Conservation (phyloP, 2,329 filamentous ascomycete species). For the Coniosporium uncinatum region DNA sequence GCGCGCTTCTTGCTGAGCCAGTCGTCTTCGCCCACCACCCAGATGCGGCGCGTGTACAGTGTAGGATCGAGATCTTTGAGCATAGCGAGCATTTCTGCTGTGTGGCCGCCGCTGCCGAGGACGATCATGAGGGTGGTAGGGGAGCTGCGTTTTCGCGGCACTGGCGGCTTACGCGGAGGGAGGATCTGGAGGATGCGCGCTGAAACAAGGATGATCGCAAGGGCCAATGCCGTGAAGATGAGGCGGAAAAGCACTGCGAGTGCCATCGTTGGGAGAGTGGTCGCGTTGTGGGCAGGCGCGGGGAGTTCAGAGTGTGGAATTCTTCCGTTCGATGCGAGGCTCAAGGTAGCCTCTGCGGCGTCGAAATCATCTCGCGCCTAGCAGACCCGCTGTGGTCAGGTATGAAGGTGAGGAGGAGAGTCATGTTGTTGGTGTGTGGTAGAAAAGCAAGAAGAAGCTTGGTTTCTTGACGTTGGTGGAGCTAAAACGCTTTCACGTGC, state of each 20-base stretch:
- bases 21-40: constrained; percentile 76
- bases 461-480: background rate
- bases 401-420: background rate
- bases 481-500: background rate
- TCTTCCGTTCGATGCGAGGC: no score
- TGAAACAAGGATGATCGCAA: constrained; percentile 21
- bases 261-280: background rate
- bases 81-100: constrained; percentile 89
- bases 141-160: constrained; percentile 15
- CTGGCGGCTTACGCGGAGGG: constrained; percentile 13
- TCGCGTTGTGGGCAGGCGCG: background rate
- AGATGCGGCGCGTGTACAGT: constrained; percentile 63
- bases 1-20: constrained; percentile 60
- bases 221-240: constrained; percentile 20
- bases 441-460: background rate
- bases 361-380: no score
- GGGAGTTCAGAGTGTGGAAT: background rate
- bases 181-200: constrained; percentile 34
- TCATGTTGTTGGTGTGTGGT: background rate
- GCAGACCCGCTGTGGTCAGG: no score
- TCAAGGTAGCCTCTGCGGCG: no score
- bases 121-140: constrained; percentile 65
- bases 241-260: background rate
- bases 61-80: constrained; percentile 50
- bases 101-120: constrained; percentile 91